A percentile compares a stretch with the other conserved stretches of the same genome.
Conservation (phyloP, 2,329 filamentous ascomycete species). For the Neonectria neomacrospora region DNA sequence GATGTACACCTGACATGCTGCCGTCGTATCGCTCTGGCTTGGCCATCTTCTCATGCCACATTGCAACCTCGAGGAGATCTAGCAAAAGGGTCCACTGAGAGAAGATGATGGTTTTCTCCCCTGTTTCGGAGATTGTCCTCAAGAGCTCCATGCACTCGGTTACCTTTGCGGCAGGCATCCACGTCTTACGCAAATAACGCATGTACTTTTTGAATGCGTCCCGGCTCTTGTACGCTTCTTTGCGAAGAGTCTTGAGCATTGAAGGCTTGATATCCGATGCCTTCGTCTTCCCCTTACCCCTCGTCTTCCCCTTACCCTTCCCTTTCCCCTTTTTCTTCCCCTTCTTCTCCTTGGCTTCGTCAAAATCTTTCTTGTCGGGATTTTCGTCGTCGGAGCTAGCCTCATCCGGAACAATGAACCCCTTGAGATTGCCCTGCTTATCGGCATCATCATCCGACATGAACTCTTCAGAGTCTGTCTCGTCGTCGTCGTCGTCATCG, state of each 20-base stretch:
- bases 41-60: constrained; percentile 70
- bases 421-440: constrained; percentile 57
- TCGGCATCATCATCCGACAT: constrained; percentile 49
- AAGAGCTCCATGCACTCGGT: constrained; percentile 81
- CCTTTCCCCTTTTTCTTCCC: constrained; percentile 40
- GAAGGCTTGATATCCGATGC: constrained; percentile 58
- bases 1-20: constrained; percentile 74
- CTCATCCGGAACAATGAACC: constrained; percentile 63
- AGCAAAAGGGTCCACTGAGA: constrained; percentile 83
- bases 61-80: constrained; percentile 77
- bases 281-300: constrained; percentile 56
- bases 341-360: constrained; percentile 23
- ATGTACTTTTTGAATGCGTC: constrained; percentile 77
- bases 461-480: constrained; percentile 46
- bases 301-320: constrained; percentile 51
- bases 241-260: constrained; percentile 73
- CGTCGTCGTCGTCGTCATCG: constrained; percentile 40
- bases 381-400: constrained; percentile 47
- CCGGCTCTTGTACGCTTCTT: constrained; percentile 71
- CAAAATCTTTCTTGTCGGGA: constrained; percentile 33
- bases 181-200: constrained; percentile 73
- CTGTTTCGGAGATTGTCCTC: constrained; percentile 68
- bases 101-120: constrained; percentile 79
- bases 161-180: constrained; percentile 83
- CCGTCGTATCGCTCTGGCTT: constrained; percentile 82